Evolutionary conservation across 495 filamentous ascomycete genomes (phyloP).

Genomic region (Xylaria grammica): DNA sequence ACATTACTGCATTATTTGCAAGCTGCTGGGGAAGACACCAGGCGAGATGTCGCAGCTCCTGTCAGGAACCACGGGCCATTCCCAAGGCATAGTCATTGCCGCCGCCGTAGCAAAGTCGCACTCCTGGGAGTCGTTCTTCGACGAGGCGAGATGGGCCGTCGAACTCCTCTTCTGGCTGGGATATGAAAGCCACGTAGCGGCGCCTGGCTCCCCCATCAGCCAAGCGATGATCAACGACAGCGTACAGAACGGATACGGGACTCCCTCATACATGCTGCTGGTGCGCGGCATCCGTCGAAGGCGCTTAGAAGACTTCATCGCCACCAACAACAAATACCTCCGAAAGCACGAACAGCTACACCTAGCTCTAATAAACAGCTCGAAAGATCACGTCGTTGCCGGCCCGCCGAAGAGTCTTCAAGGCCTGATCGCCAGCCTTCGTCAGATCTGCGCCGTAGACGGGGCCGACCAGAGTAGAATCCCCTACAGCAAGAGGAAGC

Average conservation of each 20-base stretch:
- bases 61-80: conserved; percentile 83
- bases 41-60: conserved; percentile 74
- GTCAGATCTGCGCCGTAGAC: conserved; percentile 83
- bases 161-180: conserved; percentile 92
- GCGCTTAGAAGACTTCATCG: conserved; percentile 79
- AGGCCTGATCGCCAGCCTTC: conserved; percentile 80
- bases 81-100: conserved; percentile 85
- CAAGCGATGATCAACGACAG: conserved; percentile 83
- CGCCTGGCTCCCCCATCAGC: conserved; percentile 82
- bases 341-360: conserved; percentile 79
- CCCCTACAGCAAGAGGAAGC: conserved; percentile 85
- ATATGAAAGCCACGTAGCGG: conserved; percentile 84
- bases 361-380: conserved; percentile 84
- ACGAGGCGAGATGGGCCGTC: conserved; percentile 70
- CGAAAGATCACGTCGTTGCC: conserved; percentile 86
- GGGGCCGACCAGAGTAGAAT: conserved; percentile 85
- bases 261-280: conserved; percentile 84
- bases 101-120: conserved; percentile 78
- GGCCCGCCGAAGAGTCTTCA: conserved; percentile 87
- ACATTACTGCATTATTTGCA: conserved; percentile 83
- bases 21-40: conserved; percentile 77
- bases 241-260: conserved; percentile 78
- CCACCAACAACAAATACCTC: conserved; percentile 82
- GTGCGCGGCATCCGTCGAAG: conserved; percentile 76
- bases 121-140: conserved; percentile 77